Evolutionary conservation across 176 grass and related monocot genomes (phyloP).

Genomic region (Triticum aestivum): IWGSC_CS_RefSeq_v2.1 NC_057794.1:489312017-489312516

Average conservation of each 20-base stretch:
- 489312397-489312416: neutral
- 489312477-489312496: neutral
- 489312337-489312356: neutral
- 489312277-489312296: neutral
- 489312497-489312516: neutral
- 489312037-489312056: neutral
- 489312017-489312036: neutral
- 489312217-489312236: neutral
- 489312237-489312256: neutral
- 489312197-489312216: neutral
- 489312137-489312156: neutral
- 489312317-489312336: neutral
- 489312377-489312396: neutral
- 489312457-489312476: neutral
- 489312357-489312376: neutral
- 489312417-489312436: neutral
- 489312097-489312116: neutral
- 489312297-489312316: neutral
- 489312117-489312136: neutral
- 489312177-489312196: neutral
- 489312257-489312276: neutral
- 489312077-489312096: constrained; percentile 15
- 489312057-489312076: neutral
- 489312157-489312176: neutral
- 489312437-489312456: neutral